Percentiles rank a stretch among this genome's conserved stretches.
phyloP scores from a whole-genome alignment of 768 basidiomycete species.

The Goffeauzyma gilvescens region DNA sequence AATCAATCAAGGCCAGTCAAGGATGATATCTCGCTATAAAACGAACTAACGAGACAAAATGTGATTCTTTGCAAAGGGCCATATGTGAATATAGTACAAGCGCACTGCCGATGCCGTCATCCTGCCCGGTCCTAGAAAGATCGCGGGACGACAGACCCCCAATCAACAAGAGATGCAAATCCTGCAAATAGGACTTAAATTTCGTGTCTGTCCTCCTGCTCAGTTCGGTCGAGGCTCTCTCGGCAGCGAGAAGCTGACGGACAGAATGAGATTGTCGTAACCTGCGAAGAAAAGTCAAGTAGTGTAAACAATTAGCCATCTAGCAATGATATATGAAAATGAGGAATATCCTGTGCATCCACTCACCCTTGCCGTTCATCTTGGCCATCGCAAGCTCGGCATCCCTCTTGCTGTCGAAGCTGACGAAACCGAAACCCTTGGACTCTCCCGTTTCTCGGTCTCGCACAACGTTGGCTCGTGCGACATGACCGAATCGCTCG shows the following conservation, averaged over 20 bases:
- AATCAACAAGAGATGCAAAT: no score
- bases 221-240: constrained; percentile 8
- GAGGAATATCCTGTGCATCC: neutral
- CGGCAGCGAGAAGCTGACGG: constrained; percentile 36
- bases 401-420: constrained; percentile 60
- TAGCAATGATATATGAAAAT: neutral
- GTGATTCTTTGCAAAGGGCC: no score
- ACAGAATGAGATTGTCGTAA: constrained; percentile 75
- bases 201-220: no score
- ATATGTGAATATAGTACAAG: no score
- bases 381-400: constrained; percentile 83
- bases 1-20: no score
- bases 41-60: no score
- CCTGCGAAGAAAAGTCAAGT: constrained; percentile 11
- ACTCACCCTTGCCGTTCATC: constrained; percentile 58
- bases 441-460: constrained; percentile 42
- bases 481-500: constrained; percentile 56
- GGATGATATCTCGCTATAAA: no score
- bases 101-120: no score
- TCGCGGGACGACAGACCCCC: no score
- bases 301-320: no score
- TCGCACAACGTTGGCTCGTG: constrained; percentile 78
- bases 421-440: constrained; percentile 96
- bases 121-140: no score
- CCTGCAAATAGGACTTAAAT: no score